Conservation (phyloP, 768 basidiomycete species). For the Mycena capillaripes region DNA sequence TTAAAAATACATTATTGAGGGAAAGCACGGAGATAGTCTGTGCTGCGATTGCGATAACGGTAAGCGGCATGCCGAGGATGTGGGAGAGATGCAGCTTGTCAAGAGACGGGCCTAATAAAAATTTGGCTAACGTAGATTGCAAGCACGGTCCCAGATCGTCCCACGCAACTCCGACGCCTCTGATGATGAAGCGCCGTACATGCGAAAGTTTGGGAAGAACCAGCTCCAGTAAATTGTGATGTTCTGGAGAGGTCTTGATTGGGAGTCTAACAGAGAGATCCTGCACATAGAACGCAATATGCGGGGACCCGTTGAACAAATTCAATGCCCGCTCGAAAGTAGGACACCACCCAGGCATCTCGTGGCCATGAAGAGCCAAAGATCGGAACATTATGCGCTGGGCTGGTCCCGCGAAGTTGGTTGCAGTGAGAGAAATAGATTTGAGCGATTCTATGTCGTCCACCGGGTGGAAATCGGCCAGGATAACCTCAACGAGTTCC, state of each 20-base stretch:
- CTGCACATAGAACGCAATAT: neutral
- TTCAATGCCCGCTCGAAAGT: neutral
- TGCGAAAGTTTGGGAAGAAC: neutral
- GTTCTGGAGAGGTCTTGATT: neutral
- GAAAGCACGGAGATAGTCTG: no score
- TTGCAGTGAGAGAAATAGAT: neutral
- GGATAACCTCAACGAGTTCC: neutral
- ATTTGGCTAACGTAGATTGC: no score
- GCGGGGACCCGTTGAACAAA: neutral
- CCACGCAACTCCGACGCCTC: neutral
- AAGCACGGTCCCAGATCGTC: no score
- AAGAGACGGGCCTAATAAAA: no score
- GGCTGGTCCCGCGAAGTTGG: neutral
- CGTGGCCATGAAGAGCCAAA: neutral
- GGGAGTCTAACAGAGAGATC: neutral
- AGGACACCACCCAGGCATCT: neutral
- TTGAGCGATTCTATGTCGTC: neutral
- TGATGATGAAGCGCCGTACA: neutral
- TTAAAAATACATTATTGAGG: no score
- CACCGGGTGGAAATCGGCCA: neutral
- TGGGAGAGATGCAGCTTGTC: no score
- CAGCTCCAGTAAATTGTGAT: neutral
- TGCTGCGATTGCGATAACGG: no score
- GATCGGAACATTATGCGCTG: neutral
- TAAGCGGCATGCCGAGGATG: no score